A percentile compares a stretch with the other conserved stretches of the same genome.
These are phyloP conservation scores for Ganoderma lucidum DNA, from an alignment of 1,284 basidiomycete species.

Conservation along the genomic window DNA sequence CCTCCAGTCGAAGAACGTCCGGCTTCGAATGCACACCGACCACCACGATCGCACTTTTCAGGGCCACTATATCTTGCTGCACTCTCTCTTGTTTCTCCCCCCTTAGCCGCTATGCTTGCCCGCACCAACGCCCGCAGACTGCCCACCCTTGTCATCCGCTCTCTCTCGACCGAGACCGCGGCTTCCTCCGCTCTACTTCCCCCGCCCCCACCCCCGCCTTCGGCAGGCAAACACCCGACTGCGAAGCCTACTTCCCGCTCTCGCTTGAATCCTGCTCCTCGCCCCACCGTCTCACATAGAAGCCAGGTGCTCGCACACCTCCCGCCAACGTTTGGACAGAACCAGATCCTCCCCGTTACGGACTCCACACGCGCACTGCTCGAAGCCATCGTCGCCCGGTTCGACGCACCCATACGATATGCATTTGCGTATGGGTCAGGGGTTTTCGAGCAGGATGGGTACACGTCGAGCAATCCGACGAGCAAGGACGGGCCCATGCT, in stretches of 20 bases:
- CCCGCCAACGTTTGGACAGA: slow-evolving; percentile 79
- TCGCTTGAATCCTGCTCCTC: slow-evolving; percentile 58
- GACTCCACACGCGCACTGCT: slow-evolving; percentile 81
- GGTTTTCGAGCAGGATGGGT: slow-evolving; percentile 89
- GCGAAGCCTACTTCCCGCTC: slow-evolving; percentile 41
- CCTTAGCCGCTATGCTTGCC: slow-evolving; percentile 29
- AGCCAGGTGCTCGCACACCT: slow-evolving; percentile 58
- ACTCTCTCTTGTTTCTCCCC: slow-evolving; percentile 8
- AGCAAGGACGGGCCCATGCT: slow-evolving; percentile 76
- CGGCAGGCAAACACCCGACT: slow-evolving; percentile 40
- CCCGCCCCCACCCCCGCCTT: slow-evolving; percentile 44
- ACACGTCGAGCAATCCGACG: slow-evolving; percentile 44
- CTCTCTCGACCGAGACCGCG: slow-evolving; percentile 58
- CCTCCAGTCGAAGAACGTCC: background rate
- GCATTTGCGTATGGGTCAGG: slow-evolving; percentile 97
- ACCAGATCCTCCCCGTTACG: slow-evolving; percentile 81
- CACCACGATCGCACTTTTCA: slow-evolving; percentile 16
- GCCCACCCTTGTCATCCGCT: slow-evolving; percentile 46
- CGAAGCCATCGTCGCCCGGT: slow-evolving; percentile 77
- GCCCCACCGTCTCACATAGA: slow-evolving; percentile 54
- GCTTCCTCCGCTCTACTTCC: slow-evolving; percentile 42
- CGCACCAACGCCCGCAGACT: slow-evolving; percentile 32
- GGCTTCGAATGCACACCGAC: slow-evolving; percentile 20
- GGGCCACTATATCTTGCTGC: background rate
- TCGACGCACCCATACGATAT: slow-evolving; percentile 89